Base-by-base conservation (phyloP, 2,329 filamentous ascomycete genomes). In the Escovopsis sp. region DNA sequence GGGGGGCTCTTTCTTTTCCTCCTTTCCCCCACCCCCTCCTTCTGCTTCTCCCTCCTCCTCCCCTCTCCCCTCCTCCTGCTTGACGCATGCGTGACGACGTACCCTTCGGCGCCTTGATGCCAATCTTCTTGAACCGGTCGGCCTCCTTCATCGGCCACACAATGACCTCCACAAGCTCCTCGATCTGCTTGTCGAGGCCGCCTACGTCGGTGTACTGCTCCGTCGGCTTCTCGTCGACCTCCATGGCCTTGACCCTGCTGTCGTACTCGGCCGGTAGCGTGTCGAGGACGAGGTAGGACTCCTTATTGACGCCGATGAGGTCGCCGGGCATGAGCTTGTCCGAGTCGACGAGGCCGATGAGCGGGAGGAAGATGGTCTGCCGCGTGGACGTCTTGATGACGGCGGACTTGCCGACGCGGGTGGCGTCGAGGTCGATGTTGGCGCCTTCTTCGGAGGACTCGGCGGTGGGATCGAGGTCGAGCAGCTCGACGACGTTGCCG, bases 121-220 rank as follows among this genome's bases (percentile, higher is more conserved):
- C 90, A 52, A 98, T 94, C 72, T 94, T 96, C 72, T 94, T 96
- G 68, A 98, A 98, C 15, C 88, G 76, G 49, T 98, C 92, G 2
- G 90, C 87, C 63, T 98, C 88, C 72, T 96, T 96, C 90, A 98
- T 98, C 2, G 90, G 90, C 88, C 88, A 96, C 21, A 98, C 90
- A 34, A 98, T 90, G 37, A 90, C 90, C 65, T 98, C 90, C 8
- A 98, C 87, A 36, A 98, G 72, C 63, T 98, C 92, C 58, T 94
- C 88, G 53, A 98, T 98, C 67, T 98, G 90, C 66, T 98, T 98
- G 62, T 94, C 87, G 50, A 98, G 61, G 35, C 90, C 90, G 62
- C 90, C 90, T 12, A 98, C 92, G 63, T 98, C 90, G 36, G 79
- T 90, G 65, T 98, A 98, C 63, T 96, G 94, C 62, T 98, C 90